Conservation (phyloP, 306 rosid species). For the Castanea mollissima region DNA sequence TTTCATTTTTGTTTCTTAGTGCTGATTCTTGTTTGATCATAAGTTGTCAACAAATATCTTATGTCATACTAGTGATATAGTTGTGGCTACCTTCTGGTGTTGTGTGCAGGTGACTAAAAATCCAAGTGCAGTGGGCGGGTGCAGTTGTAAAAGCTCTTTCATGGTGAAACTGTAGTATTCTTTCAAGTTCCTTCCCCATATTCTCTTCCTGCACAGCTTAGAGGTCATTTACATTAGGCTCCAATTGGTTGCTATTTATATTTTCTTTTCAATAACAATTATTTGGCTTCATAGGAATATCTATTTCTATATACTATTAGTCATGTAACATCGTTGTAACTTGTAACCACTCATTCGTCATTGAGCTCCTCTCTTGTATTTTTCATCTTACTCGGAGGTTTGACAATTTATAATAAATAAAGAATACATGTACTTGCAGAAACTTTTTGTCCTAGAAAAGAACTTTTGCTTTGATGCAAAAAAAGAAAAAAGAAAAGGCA, state of each 20-base stretch:
- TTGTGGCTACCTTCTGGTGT: constrained; percentile 22
- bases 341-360: not conserved
- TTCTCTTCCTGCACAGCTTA: not conserved
- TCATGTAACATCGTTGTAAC: not conserved
- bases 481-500: too few species aligned
- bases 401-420: too few species aligned
- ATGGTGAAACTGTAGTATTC: constrained; percentile 70
- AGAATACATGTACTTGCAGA: too few species aligned
- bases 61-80: not conserved
- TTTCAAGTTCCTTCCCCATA: not conserved
- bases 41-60: not conserved
- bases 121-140: constrained; percentile 96
- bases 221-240: not conserved
- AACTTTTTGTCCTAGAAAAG: too few species aligned
- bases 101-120: constrained; percentile 69
- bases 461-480: too few species aligned
- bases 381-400: not conserved
- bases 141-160: constrained; percentile 92
- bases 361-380: not conserved
- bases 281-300: not conserved
- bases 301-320: not conserved
- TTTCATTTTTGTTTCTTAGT: not conserved
- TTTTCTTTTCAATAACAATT: not conserved
- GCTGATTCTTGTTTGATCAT: not conserved
- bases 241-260: not conserved